Percentiles rank a stretch among this genome's conserved stretches.
phyloP scores from a whole-genome alignment of 2,329 filamentous ascomycete species.

The Fusarium azukiicola region DNA sequence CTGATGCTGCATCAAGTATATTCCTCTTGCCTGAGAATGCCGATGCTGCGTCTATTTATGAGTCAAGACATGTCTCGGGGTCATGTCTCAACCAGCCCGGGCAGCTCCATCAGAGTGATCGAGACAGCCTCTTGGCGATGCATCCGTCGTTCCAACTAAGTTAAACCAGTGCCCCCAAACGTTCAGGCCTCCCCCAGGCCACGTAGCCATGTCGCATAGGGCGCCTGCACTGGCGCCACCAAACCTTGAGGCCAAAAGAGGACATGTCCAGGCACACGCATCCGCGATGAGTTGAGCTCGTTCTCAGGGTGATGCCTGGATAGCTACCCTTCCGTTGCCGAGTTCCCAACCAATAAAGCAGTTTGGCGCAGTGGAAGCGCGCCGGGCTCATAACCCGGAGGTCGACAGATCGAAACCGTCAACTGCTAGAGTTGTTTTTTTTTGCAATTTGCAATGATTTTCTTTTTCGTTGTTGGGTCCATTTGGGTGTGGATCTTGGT shows the following conservation, averaged over 20 bases:
- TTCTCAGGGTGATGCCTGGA: neutral
- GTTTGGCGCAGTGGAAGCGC: slow-evolving; percentile 17
- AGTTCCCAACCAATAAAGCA: neutral
- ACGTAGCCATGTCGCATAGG: neutral
- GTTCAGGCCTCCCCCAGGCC: neutral
- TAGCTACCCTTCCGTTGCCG: neutral
- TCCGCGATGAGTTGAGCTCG: neutral
- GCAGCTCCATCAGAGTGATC: neutral
- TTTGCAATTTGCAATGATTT: neutral
- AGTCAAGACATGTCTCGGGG: neutral
- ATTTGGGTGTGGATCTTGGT: too few species aligned
- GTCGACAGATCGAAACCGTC: slow-evolving; percentile 13
- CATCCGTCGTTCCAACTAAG: too few species aligned
- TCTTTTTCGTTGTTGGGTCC: neutral
- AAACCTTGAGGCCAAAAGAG: neutral
- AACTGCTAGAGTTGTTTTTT: slow-evolving; percentile 16
- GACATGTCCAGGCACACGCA: neutral
- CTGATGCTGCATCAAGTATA: too few species aligned
- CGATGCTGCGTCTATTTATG: neutral
- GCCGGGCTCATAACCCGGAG: slow-evolving; percentile 19
- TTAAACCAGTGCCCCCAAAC: neutral
- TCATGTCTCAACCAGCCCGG: neutral
- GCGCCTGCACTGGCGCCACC: slow-evolving; percentile 11
- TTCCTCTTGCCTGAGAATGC: too few species aligned
- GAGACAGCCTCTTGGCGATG: neutral